A percentile compares a stretch with the other conserved stretches of the same genome.
These are phyloP conservation scores for Berberis vulgaris DNA, from an alignment of 164 flowering plant genomes.

Conservation along the genomic window DNA sequence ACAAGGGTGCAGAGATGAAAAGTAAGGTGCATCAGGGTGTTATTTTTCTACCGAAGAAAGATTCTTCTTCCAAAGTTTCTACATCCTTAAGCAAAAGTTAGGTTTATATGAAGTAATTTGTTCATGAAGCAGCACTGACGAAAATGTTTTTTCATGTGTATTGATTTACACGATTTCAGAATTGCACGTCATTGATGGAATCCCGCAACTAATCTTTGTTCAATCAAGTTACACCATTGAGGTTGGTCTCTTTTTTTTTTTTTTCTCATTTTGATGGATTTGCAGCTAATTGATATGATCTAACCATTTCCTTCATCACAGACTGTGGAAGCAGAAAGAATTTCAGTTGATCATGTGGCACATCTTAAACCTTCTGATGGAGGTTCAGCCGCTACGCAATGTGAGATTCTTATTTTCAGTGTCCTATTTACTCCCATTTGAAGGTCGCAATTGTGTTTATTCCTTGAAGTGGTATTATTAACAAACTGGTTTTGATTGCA, in stretches of 20 bases:
- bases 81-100: too few species aligned
- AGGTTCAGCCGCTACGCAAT: conserved; percentile 95
- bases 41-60: too few species aligned
- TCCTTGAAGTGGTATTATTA: conserved; percentile 1
- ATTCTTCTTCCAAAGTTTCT: too few species aligned
- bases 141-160: conserved; percentile 11
- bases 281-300: background rate
- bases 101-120: background rate
- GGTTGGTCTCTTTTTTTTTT: conserved; percentile 32
- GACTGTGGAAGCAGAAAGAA: conserved; percentile 98
- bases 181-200: conserved; percentile 95
- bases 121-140: conserved; percentile 5
- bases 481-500: conserved; percentile 20
- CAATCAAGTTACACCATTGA: conserved; percentile 86
- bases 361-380: conserved; percentile 99
- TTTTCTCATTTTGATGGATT: background rate
- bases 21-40: too few species aligned
- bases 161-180: conserved; percentile 34
- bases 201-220: conserved; percentile 92
- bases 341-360: conserved; percentile 98
- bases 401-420: conserved; percentile 26
- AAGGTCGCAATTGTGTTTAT: background rate
- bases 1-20: too few species aligned
- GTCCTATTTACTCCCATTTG: background rate
- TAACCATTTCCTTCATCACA: conserved; percentile 15